Evolutionary conservation across 805 yeast species (phyloP), one percentile per base, ranked within the genome.

Genomic region (Sugiyamaella smithiae): DNA sequence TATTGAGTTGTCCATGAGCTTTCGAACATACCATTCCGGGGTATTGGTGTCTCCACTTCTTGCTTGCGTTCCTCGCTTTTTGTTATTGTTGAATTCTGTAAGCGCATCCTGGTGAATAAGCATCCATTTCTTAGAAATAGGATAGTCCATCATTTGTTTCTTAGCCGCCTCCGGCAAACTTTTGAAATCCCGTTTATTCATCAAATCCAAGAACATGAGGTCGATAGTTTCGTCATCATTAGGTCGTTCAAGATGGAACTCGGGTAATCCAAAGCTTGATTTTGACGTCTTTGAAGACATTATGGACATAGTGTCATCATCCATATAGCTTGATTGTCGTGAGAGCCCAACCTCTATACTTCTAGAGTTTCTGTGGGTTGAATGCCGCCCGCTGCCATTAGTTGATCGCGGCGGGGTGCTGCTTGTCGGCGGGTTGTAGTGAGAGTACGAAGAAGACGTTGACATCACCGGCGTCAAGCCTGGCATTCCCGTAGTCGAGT

Each of bases 121-220:
- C 84, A 87, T 82, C 96, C 97, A 89, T 67, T 91, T 91, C 59
- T 88, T 87, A 43, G 84, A 87, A 0, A 79, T 70, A 37, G 85
- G 78, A 62, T 85, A 89, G 57, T 76, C 77, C 59, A 80, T 73
- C 85, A 91, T 81, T 61, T 87, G 93, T 48, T 73, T 76, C 56
- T 82, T 82, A 2, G 93, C 96, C 45, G 77, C 78, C 22, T 78
- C 79, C 0, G 96, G 87, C 26, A 85, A 69, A 36, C 74, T 68
- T 52, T 75, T 80, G 67, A 88, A 85, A 63, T 90, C 95, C 59
- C 97, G 78, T 48, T 66, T 64, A 49, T 64, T 63, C 91, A 90
- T 85, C 52, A 90, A 77, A 50, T 84, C 89, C 46, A 80, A 75
- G 63, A 88, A 89, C 79, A 85, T 71, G 49, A 75, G 71, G 57